These are phyloP conservation scores for Isatis lusitanica DNA, from an alignment of 441 rosid species.

Conservation along the genomic window DNA sequence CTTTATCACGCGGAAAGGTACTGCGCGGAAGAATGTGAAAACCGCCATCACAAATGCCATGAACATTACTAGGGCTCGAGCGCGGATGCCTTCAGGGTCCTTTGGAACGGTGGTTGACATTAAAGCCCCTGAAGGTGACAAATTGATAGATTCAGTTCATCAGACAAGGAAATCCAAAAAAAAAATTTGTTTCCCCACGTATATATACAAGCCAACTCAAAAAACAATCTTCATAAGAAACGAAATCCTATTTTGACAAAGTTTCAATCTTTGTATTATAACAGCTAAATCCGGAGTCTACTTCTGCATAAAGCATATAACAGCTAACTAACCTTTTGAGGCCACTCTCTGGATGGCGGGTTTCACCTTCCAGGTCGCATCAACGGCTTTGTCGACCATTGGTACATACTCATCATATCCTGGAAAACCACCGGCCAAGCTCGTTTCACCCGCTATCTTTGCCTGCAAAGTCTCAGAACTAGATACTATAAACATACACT, in stretches of 20 bases:
- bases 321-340: constrained; percentile 61
- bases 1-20: constrained; percentile 44
- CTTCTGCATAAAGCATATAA: neutral
- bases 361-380: constrained; percentile 82
- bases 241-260: neutral
- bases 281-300: neutral
- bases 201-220: neutral
- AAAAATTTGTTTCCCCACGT: neutral
- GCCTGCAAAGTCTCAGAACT: constrained; percentile 51
- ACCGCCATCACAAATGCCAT: constrained; percentile 65
- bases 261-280: neutral
- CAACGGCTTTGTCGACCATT: constrained; percentile 97
- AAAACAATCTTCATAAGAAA: constrained; percentile 9
- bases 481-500: constrained; percentile 32
- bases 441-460: constrained; percentile 71
- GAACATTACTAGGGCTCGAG: constrained; percentile 44
- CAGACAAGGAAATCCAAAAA: neutral
- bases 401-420: constrained; percentile 97
- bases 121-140: constrained; percentile 47
- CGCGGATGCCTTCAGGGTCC: constrained; percentile 56
- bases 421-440: constrained; percentile 64
- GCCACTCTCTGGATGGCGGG: constrained; percentile 48
- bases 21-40: constrained; percentile 48
- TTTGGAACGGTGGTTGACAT: constrained; percentile 46
- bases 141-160: constrained; percentile 4